Percentiles rank a stretch among this genome's conserved stretches.
These are phyloP conservation scores for Trichosporon sp. DNA, from an alignment of 1,284 basidiomycete genomes.

Conservation along the genomic window DNA sequence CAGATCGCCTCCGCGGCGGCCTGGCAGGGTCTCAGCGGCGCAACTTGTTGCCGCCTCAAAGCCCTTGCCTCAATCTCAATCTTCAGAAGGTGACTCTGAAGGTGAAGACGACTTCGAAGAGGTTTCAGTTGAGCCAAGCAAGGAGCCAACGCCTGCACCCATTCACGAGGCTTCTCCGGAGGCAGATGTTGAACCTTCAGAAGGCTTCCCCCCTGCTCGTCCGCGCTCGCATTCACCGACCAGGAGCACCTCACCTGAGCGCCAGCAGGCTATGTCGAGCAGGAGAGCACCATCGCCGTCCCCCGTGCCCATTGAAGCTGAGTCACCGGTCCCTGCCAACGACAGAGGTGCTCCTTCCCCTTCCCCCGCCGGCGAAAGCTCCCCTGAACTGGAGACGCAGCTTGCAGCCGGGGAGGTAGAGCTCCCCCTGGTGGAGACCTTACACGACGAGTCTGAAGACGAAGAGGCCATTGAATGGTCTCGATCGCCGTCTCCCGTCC, in stretches of 20 bases:
- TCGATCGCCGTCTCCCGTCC: conserved; percentile 38
- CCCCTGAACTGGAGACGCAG: not conserved
- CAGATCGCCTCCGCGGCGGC: not conserved
- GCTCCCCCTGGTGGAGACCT: not conserved
- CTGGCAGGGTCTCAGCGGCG: not conserved
- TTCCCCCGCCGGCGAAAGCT: not conserved
- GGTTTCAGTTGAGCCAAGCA: not conserved
- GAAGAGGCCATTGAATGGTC: conserved; percentile 45
- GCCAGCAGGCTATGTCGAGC: not conserved
- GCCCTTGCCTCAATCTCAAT: not conserved
- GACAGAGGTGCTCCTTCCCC: not conserved
- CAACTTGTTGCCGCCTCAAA: conserved; percentile 14
- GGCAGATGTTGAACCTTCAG: no score
- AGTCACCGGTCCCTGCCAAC: not conserved
- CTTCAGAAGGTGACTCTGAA: conserved; percentile 13
- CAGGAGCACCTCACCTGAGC: not conserved
- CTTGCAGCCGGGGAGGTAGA: not conserved
- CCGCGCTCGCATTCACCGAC: not conserved
- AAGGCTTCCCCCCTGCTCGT: not conserved
- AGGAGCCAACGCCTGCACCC: not conserved
- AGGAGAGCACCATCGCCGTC: not conserved
- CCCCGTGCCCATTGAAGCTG: not conserved
- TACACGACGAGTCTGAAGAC: conserved; percentile 27
- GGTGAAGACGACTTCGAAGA: conserved; percentile 27
- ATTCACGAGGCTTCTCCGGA: not conserved